These are phyloP conservation scores for Acacia crassicarpa DNA, from an alignment of 306 rosid genomes.

Conservation along the genomic window DNA sequence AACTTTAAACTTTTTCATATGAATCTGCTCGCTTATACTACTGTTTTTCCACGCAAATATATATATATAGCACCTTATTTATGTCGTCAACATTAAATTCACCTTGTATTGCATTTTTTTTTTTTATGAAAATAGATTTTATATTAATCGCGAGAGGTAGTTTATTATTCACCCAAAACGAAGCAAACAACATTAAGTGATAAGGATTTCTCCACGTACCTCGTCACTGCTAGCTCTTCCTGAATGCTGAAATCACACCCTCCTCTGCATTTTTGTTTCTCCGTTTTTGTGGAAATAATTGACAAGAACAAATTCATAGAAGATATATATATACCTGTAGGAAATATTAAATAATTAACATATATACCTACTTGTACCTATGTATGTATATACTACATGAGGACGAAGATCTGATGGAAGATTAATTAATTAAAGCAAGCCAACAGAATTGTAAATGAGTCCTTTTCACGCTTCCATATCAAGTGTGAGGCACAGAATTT, in stretches of 20 bases:
- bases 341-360: not conserved
- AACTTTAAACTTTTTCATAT: not conserved
- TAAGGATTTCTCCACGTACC: not conserved
- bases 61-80: not conserved
- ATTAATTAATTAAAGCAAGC: not conserved
- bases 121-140: no score
- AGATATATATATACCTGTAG: not conserved
- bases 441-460: not conserved
- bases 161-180: not conserved
- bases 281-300: not conserved
- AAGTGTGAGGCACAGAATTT: not conserved
- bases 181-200: not conserved
- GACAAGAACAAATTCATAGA: not conserved
- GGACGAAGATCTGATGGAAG: not conserved
- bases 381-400: not conserved
- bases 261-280: not conserved
- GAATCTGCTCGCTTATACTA: not conserved
- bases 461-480: not conserved
- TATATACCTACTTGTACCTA: not conserved
- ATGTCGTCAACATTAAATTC: no score
- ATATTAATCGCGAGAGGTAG: no score
- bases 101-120: no score
- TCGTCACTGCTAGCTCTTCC: not conserved
- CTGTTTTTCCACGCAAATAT: not conserved
- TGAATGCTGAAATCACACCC: not conserved